Base-by-base conservation (phyloP, 1,284 basidiomycete species). In the Coniferiporia weirii region DNA sequence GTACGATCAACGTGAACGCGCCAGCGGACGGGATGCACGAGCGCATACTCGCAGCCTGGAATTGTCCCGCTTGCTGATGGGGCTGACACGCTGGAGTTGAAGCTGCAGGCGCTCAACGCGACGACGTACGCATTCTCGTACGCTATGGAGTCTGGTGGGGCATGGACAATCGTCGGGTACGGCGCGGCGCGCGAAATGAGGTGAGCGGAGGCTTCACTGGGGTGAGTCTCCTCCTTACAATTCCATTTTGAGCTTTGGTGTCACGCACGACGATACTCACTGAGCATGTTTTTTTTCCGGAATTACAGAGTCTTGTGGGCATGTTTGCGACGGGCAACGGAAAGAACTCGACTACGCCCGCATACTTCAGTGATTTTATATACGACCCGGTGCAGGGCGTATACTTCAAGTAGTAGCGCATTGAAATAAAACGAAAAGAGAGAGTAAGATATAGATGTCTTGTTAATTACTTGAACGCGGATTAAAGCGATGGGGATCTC, bases 171-270 rank as follows among this genome's bases (percentile, higher is more conserved):
- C 13, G 60, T 65, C 27, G 64, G 65, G 15, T 64, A 61, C 56
- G 65, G 65, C 6, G 60, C 51, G 9, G 62, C 64, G 19, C 61
- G 63, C 40, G 63, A 65, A 57, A 62, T 66, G 36, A 65, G 65
- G 62, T 66, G 36, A 65, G 65, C 44, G 64, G 65, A 9, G 65
- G 64, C 4, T 66, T 63, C 46, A 62, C 60, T 38, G 65, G 63
- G 34, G 65, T 66, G 38, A 56, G 65, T 5, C 27, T 27, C 27
- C 59, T 22, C 10, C 15, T 43, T n/a, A 43, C 12, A 12, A 13
- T 22, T 27, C 45, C 13, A 9, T 35, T 13, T 12, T 50, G 17
- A 20, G 9, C 4, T 56, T 45, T 36, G 36, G 34, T 34, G 8
- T 52, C 50, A 10, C 36, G 44, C 2, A 15, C 60, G 61, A 65